phyloP scores from a whole-genome alignment of 2,329 filamentous ascomycete species.

The Alternaria brassicae region DNA sequence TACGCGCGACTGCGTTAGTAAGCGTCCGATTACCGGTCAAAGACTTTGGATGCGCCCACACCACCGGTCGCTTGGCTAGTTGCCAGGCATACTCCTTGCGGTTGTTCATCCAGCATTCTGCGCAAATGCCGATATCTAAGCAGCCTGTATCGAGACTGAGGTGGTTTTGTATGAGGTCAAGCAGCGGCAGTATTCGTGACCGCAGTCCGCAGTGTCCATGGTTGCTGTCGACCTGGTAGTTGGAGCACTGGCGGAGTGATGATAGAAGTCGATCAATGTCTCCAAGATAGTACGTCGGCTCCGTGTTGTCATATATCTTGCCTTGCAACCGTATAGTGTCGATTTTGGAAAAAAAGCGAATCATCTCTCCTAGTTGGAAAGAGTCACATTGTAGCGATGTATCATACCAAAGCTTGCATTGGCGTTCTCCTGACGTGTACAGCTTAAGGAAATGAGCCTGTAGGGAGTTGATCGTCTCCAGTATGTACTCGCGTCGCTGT shows the following conservation, averaged over 20 bases:
- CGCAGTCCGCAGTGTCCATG: conserved; percentile 77
- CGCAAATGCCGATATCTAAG: conserved; percentile 54
- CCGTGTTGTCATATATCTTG: conserved; percentile 50
- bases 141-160: conserved; percentile 45
- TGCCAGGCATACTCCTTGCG: conserved; percentile 54
- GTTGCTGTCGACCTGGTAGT: conserved; percentile 76
- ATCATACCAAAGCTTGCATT: conserved; percentile 78
- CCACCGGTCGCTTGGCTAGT: conserved; percentile 53
- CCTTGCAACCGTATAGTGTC: conserved; percentile 65
- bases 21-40: conserved; percentile 28
- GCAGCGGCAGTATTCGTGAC: conserved; percentile 68
- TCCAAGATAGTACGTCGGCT: conserved; percentile 61
- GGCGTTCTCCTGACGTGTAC: conserved; percentile 71
- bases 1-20: conserved; percentile 20
- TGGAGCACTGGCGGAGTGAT: conserved; percentile 69
- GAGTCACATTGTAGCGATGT: conserved; percentile 75
- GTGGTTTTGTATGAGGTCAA: conserved; percentile 66
- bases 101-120: conserved; percentile 53
- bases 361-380: conserved; percentile 79
- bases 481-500: conserved; percentile 68
- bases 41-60: conserved; percentile 48
- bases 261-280: conserved; percentile 68
- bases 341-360: conserved; percentile 71
- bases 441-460: conserved; percentile 71
- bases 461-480: conserved; percentile 73